Evolutionary conservation across 306 rosid species (phyloP), one percentile per base, ranked within the genome.

Genomic region (Quercus alba): DNA sequence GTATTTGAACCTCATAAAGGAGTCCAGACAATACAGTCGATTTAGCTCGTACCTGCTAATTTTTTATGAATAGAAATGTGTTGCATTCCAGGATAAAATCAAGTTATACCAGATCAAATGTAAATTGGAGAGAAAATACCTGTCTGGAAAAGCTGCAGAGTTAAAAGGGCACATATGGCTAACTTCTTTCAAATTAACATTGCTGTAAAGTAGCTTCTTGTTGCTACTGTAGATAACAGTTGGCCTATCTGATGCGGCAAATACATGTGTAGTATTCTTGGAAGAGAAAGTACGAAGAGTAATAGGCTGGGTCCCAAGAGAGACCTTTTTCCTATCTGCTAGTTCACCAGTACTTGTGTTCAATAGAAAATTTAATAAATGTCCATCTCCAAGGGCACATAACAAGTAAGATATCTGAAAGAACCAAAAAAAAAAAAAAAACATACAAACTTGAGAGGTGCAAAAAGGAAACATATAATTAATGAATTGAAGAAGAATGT

Each of bases 141-240:
- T 95, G 81, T 95, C 99, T 31, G 99, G 99, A 87, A 95, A 93
- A 75, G 99, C 98, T 72, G 99, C 98, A 81, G 99, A 90, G 83
- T 93, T 95, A 89, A 95, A 95, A 80, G 97, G 99, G 87, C 98
- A 95, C 99, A 95, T 95, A 81, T 95, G 94, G 85, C 96, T 93
- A 78, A 95, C 99, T 93, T 95, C 99, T 89, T 93, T 95, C 81
- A 95, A 82, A 86, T 95, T 95, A 62, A 95, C 98, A 73, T 95
- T 93, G 80, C 99, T 95, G 84, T 95, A 95, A 52, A 93, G 98
- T 77, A 95, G 71, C 70, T 93, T 95, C 85, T 95, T 95, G 94
- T 95, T 95, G 83, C 99, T 91, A 77, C 98, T 96, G 80, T 96
- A 96, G 71, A 96, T 93, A 86, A 96, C 99, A 14, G 99, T 96